Evolutionary conservation across 2,329 filamentous ascomycete genomes (phyloP).

Genomic region (Rutstroemia sp.): DNA sequence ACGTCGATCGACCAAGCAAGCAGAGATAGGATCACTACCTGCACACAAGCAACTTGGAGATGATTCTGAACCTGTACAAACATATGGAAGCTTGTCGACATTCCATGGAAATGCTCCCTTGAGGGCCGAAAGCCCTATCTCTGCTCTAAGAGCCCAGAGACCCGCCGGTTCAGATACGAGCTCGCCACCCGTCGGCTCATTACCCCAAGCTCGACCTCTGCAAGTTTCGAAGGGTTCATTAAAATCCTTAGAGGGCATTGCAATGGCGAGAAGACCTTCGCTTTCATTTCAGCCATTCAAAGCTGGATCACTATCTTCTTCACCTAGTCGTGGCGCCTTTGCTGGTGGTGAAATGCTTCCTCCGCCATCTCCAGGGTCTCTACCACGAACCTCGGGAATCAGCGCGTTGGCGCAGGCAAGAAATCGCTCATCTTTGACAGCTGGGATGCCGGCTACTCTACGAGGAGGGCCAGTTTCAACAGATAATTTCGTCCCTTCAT

Average conservation of each 20-base stretch:
- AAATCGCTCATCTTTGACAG: conserved; percentile 65
- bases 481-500: conserved; percentile 55
- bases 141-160: conserved; percentile 66
- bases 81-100: conserved; percentile 84
- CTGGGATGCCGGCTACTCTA: conserved; percentile 67
- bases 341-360: conserved; percentile 24
- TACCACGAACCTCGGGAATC: conserved; percentile 40
- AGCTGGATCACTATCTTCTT: conserved; percentile 86
- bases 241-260: conserved; percentile 41
- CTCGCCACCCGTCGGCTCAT: conserved; percentile 46
- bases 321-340: conserved; percentile 47
- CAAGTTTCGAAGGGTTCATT: conserved; percentile 27
- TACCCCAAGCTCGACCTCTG: conserved; percentile 31
- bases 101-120: conserved; percentile 77
- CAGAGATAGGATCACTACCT: conserved; percentile 69
- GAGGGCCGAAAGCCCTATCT: conserved; percentile 77
- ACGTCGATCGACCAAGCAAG: conserved; percentile 29
- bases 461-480: conserved; percentile 56
- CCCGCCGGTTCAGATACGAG: conserved; percentile 53
- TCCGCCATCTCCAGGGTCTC: conserved; percentile 49
- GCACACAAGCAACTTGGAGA: conserved; percentile 44
- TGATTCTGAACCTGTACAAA: conserved; percentile 60
- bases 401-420: conserved; percentile 49
- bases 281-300: conserved; percentile 96
- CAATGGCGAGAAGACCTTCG: conserved; percentile 62